phyloP scores from a whole-genome alignment of 177 flowering plant species.

The Vitis hybrid region DNA sequence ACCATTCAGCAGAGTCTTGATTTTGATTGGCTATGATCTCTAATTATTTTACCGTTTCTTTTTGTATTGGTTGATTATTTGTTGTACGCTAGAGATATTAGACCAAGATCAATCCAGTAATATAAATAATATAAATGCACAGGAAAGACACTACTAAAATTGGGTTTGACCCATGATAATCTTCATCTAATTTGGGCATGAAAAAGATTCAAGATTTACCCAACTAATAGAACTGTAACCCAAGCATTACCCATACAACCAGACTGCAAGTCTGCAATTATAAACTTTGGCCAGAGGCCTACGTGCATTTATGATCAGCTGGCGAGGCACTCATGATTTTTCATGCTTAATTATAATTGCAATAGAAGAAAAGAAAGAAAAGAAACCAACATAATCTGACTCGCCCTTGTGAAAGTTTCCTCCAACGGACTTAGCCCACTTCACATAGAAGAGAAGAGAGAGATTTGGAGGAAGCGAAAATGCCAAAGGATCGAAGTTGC shows the following conservation, averaged over 20 bases:
- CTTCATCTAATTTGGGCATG: no score
- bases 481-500: conserved; percentile 76
- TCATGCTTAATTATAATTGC: no score
- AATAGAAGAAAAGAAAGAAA: background rate
- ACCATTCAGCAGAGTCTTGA: no score
- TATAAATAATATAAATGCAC: background rate
- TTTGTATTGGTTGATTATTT: no score
- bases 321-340: no score
- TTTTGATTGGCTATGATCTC: no score
- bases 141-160: no score
- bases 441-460: conserved; percentile 5
- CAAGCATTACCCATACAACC: background rate
- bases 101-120: background rate
- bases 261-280: background rate
- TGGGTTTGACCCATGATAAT: no score
- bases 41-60: no score
- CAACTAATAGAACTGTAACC: background rate
- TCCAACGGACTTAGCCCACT: conserved; percentile 7
- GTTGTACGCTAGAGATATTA: no score
- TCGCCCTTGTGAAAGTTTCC: conserved; percentile 21
- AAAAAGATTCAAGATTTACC: background rate
- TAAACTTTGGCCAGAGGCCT: background rate
- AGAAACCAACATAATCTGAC: conserved; percentile 12
- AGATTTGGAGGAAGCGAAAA: conserved; percentile 18
- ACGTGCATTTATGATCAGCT: background rate